Conservation (phyloP, 495 filamentous ascomycete genomes). For the Penicillium daleae region DNA sequence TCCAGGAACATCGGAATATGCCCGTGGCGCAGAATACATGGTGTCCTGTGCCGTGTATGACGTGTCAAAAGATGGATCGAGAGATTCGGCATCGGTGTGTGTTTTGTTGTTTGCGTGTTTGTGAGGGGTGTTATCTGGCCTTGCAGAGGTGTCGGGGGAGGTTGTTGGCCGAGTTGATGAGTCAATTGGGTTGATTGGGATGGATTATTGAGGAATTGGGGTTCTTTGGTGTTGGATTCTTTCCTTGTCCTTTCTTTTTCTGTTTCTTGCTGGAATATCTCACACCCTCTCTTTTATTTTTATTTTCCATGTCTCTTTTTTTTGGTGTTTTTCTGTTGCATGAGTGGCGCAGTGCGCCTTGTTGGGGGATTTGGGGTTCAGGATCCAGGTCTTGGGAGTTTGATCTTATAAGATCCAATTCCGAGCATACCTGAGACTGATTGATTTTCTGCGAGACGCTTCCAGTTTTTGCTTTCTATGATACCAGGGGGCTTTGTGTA, state of each 20-base stretch:
- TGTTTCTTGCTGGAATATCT: background rate
- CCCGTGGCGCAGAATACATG: constrained; percentile 45
- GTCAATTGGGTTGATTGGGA: constrained; percentile 13
- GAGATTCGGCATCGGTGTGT: constrained; percentile 51
- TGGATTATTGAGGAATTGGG: background rate
- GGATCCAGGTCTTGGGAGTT: background rate
- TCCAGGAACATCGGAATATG: constrained; percentile 51
- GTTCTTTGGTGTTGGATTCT: background rate
- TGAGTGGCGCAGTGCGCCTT: constrained; percentile 21
- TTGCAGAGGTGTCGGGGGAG: constrained; percentile 44
- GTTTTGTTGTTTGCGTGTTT: constrained; percentile 54
- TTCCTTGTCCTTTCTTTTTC: background rate
- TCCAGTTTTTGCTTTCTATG: constrained; percentile 22
- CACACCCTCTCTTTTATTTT: constrained; percentile 6
- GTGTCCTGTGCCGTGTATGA: constrained; percentile 55
- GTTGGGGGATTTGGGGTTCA: background rate
- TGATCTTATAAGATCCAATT: background rate
- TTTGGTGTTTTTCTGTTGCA: constrained; percentile 16
- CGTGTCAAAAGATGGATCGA: constrained; percentile 48
- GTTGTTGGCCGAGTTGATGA: constrained; percentile 42
- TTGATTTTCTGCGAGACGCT: background rate
- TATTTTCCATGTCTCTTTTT: constrained; percentile 6
- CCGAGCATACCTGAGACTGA: background rate
- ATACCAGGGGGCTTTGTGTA: constrained; percentile 35
- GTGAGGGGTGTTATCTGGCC: constrained; percentile 42